These are phyloP conservation scores for Rhizodiscina lignyota DNA, from an alignment of 495 filamentous ascomycete genomes.

Conservation along the genomic window DNA sequence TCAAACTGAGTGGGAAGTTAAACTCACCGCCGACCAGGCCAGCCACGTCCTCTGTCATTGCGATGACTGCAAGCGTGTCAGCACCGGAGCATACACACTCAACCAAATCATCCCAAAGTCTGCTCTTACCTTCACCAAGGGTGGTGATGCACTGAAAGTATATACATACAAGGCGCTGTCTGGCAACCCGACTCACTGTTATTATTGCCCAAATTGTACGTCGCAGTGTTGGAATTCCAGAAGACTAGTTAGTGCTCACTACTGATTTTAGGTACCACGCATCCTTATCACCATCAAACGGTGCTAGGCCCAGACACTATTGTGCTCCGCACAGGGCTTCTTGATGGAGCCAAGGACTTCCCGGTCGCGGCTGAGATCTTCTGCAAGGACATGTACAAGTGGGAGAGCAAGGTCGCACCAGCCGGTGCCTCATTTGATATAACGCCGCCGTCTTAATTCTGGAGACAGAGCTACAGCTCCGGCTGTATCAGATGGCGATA, in stretches of 20 bases:
- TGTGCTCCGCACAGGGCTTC: slow-evolving; percentile 28
- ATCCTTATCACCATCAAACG: slow-evolving; percentile 34
- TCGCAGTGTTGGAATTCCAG: not conserved
- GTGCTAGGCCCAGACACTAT: slow-evolving; percentile 30
- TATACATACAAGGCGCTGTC: slow-evolving; percentile 36
- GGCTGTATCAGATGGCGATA: too few species aligned
- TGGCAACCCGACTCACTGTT: slow-evolving; percentile 33
- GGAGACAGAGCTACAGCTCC: too few species aligned
- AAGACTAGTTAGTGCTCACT: not conserved
- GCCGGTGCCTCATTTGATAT: too few species aligned
- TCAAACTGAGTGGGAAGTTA: slow-evolving; percentile 28
- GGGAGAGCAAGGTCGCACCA: not conserved
- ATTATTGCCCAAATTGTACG: slow-evolving; percentile 36
- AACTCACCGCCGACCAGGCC: slow-evolving; percentile 21
- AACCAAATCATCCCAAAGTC: slow-evolving; percentile 32
- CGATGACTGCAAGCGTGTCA: slow-evolving; percentile 32
- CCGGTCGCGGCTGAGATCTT: slow-evolving; percentile 3
- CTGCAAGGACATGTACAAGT: not conserved
- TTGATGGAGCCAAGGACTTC: slow-evolving; percentile 15
- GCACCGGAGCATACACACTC: slow-evolving; percentile 28
- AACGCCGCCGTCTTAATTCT: too few species aligned
- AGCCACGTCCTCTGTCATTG: slow-evolving; percentile 35
- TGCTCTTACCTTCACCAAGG: slow-evolving; percentile 31
- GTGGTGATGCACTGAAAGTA: slow-evolving; percentile 19
- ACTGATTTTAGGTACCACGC: slow-evolving; percentile 6